Evolutionary conservation across 2,329 filamentous ascomycete genomes (phyloP).

Genomic region (Cytospora piceae): DNA sequence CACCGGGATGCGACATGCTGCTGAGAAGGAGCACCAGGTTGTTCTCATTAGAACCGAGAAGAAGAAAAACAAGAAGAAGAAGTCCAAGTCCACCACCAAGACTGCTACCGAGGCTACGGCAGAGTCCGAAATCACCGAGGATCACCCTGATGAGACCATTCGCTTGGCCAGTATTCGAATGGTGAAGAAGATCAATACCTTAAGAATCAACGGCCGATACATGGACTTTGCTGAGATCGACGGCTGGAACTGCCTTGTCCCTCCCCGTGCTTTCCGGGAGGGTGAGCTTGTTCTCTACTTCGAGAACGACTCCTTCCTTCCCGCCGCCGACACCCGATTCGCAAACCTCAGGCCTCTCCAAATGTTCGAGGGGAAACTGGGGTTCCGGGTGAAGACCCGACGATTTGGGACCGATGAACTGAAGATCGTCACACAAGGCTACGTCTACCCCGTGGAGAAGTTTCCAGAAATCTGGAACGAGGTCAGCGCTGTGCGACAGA

Average conservation of each 20-base stretch:
- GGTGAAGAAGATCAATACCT: constrained; percentile 25
- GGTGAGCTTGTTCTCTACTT: constrained; percentile 35
- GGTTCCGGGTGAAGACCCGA: constrained; percentile 33
- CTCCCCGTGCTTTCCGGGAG: constrained; percentile 26
- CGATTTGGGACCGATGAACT: constrained; percentile 20
- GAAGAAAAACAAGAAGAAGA: not conserved
- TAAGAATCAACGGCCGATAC: constrained; percentile 9
- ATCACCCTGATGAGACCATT: not conserved
- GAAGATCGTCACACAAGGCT: constrained; percentile 34
- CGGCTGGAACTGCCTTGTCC: constrained; percentile 36
- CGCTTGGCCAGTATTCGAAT: constrained; percentile 26
- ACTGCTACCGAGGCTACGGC: no score
- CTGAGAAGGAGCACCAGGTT: not conserved
- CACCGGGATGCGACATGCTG: not conserved
- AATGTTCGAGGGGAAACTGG: constrained; percentile 30
- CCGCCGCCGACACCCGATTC: constrained; percentile 28
- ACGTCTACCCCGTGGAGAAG: constrained; percentile 25
- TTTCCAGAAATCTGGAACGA: constrained; percentile 31
- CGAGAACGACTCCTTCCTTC: constrained; percentile 38
- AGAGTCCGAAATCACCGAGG: not conserved
- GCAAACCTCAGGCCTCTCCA: not conserved
- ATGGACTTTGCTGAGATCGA: constrained; percentile 33
- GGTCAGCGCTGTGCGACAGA: constrained; percentile 10
- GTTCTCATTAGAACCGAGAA: not conserved
- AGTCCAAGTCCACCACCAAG: not conserved